phyloP scores from a whole-genome alignment of 768 basidiomycete genomes.

The Neoboletus magnificus region DNA sequence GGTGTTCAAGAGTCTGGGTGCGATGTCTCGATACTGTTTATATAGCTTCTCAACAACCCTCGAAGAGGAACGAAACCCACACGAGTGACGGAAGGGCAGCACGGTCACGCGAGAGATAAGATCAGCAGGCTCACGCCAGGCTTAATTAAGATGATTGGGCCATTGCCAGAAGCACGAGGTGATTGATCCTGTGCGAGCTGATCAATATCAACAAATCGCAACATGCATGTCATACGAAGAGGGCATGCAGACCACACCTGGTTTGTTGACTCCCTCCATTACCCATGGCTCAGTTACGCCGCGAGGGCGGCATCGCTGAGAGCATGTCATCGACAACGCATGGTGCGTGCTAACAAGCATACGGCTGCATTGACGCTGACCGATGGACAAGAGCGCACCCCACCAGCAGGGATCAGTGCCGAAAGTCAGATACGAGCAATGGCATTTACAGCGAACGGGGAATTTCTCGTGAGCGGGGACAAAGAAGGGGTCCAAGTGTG shows the following conservation, averaged over 20 bases:
- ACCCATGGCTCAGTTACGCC: not conserved
- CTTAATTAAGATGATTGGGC: not conserved
- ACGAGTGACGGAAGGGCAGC: not conserved
- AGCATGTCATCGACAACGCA: not conserved
- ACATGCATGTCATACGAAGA: not conserved
- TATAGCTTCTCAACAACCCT: not conserved
- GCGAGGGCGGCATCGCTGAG: not conserved
- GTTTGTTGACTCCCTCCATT: not conserved
- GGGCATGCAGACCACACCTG: not conserved
- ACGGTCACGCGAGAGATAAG: constrained; percentile 7
- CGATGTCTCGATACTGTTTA: not conserved
- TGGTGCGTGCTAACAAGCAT: not conserved
- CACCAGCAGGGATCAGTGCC: not conserved
- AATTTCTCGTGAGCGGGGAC: constrained; percentile 8
- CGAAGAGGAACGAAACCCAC: not conserved
- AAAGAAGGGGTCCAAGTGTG: constrained; percentile 10
- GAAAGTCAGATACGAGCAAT: constrained; percentile 3
- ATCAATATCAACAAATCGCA: not conserved
- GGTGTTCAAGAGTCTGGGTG: not conserved
- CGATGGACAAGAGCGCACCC: not conserved
- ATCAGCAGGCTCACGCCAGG: not conserved
- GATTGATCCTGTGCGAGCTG: not conserved
- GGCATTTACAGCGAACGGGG: constrained; percentile 2
- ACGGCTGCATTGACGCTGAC: not conserved
- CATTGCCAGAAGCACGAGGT: constrained; percentile 1